phyloP scores from a whole-genome alignment of 1,284 basidiomycete genomes.

The Coriolopsis trogii region DNA sequence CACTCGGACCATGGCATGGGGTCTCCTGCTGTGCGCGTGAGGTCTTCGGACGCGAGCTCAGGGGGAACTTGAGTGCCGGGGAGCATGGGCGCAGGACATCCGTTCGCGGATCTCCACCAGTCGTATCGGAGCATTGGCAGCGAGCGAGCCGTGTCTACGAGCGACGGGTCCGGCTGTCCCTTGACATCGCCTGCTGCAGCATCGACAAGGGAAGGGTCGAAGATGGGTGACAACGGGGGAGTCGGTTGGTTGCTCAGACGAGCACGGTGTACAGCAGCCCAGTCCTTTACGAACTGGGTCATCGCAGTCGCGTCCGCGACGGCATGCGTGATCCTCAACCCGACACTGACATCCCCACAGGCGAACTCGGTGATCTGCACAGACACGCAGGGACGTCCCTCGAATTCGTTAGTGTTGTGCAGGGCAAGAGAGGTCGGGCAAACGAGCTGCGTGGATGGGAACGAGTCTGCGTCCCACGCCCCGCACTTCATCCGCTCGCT shows the following conservation, averaged over 20 bases:
- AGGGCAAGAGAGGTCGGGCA: conserved; percentile 31
- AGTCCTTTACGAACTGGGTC: conserved; percentile 41
- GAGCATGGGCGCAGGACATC: conserved; percentile 28
- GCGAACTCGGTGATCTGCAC: conserved; percentile 42
- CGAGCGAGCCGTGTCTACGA: conserved; percentile 30
- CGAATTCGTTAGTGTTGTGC: conserved; percentile 24
- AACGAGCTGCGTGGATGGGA: conserved; percentile 25
- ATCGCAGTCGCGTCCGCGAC: conserved; percentile 44
- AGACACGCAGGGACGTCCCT: conserved; percentile 31
- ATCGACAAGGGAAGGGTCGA: conserved; percentile 40
- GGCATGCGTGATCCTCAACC: conserved; percentile 39
- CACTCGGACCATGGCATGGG: conserved; percentile 43
- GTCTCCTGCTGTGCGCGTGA: conserved; percentile 30
- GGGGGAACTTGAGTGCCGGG: conserved; percentile 17
- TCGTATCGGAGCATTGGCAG: conserved; percentile 43
- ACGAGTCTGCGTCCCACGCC: conserved; percentile 21
- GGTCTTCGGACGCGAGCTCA: conserved; percentile 20
- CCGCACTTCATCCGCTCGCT: conserved; percentile 19
- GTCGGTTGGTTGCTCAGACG: conserved; percentile 2
- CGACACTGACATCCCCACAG: conserved; percentile 27
- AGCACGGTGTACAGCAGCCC: conserved; percentile 37
- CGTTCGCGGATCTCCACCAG: conserved; percentile 37
- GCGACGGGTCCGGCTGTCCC: conserved; percentile 22
- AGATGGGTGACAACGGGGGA: conserved; percentile 31
- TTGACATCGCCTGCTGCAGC: conserved; percentile 39